A percentile compares a stretch with the other conserved stretches of the same genome.
Conservation (phyloP, 495 filamentous ascomycete species). For the Lasiosphaeria ovina region DNA sequence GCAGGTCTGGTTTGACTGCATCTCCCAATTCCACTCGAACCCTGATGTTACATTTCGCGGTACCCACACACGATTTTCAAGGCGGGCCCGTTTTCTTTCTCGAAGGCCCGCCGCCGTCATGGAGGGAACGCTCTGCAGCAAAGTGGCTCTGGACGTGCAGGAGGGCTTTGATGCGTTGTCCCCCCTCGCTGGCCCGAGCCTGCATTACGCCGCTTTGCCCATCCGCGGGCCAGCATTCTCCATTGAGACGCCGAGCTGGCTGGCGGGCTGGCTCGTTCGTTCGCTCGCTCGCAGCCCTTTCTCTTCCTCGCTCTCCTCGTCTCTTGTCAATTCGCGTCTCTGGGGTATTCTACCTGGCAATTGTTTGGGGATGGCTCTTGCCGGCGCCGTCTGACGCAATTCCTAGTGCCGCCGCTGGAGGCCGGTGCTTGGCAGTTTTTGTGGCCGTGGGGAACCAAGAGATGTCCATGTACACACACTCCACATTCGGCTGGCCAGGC, state of each 20-base stretch:
- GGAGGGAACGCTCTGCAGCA: constrained; percentile 19
- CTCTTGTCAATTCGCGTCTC: no score
- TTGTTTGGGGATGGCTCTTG: no score
- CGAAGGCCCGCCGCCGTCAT: constrained; percentile 22
- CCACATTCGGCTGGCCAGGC: not conserved
- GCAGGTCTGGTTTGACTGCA: constrained; percentile 35
- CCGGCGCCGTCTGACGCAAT: no score
- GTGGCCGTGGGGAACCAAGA: no score
- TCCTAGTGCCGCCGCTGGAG: not conserved
- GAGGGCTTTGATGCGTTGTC: constrained; percentile 37
- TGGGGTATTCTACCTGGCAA: no score
- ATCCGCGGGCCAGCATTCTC: constrained; percentile 15
- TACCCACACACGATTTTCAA: constrained; percentile 23
- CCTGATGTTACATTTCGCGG: constrained; percentile 34
- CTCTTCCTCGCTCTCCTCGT: no score
- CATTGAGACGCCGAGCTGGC: constrained; percentile 9
- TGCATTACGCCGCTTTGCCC: constrained; percentile 24
- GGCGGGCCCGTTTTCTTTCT: constrained; percentile 19
- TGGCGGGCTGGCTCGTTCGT: no score
- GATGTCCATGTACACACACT: constrained; percentile 5
- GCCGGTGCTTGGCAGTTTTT: constrained; percentile 15
- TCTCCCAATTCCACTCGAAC: constrained; percentile 25
- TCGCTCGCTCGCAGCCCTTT: no score
- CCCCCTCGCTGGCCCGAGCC: constrained; percentile 20
- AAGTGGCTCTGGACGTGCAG: constrained; percentile 25